A percentile compares a stretch with the other conserved stretches of the same genome.
Conservation (phyloP, 2,329 filamentous ascomycete species). For the Neurospora sp. region DNA sequence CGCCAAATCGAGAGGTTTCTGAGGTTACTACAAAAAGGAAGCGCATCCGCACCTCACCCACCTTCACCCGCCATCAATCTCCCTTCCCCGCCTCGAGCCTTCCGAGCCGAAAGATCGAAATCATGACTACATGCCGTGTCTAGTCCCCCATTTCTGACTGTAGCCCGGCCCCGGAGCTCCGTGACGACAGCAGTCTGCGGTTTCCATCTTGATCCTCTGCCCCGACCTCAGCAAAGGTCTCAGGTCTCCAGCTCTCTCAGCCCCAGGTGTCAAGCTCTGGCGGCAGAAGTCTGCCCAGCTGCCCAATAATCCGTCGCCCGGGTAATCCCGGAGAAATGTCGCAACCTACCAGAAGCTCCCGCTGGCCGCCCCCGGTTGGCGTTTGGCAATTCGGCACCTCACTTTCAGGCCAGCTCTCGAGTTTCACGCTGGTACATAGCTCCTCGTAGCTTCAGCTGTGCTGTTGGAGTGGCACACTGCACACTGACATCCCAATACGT, state of each 20-base stretch:
- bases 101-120: background rate
- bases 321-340: constrained; percentile 17
- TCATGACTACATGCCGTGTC: background rate
- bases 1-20: background rate
- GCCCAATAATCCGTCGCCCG: constrained; percentile 7
- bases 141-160: background rate
- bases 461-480: background rate
- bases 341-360: constrained; percentile 6
- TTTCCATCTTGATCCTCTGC: background rate
- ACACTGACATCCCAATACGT: background rate
- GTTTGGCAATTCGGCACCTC: background rate
- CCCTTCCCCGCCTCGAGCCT: background rate
- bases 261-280: background rate
- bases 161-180: background rate
- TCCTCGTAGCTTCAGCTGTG: background rate
- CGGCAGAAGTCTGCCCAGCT: background rate
- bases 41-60: background rate
- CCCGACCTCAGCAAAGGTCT: background rate
- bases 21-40: constrained; percentile 8
- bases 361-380: constrained; percentile 4
- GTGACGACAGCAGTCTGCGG: background rate
- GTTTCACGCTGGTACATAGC: background rate
- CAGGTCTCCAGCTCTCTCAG: background rate
- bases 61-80: background rate
- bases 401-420: background rate